These are phyloP conservation scores for Xylaria sp. DNA, from an alignment of 2,329 filamentous ascomycete genomes.

Conservation along the genomic window DNA sequence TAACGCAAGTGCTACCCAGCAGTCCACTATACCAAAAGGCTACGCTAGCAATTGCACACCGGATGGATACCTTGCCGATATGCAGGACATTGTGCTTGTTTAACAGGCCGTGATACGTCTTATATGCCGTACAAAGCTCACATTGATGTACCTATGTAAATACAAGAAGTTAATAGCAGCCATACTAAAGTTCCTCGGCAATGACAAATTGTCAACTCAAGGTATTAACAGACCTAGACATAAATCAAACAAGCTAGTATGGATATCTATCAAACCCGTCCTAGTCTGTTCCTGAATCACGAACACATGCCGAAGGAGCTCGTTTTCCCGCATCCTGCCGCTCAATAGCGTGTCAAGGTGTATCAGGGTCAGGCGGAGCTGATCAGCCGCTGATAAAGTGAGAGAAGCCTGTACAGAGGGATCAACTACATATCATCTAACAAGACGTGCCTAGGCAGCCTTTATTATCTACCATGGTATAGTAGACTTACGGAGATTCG, in stretches of 20 bases:
- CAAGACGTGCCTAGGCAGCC: not conserved
- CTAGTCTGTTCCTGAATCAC: slow-evolving; percentile 1
- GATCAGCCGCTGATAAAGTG: slow-evolving; percentile 16
- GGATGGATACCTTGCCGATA: no score
- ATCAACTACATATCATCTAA: not conserved
- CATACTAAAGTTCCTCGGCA: not conserved
- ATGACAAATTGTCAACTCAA: not conserved
- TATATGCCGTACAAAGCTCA: no score
- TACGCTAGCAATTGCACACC: no score
- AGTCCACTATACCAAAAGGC: no score
- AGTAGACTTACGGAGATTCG: not conserved
- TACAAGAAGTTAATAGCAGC: no score
- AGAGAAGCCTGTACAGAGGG: not conserved
- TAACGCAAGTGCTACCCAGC: slow-evolving; percentile 14
- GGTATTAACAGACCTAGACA: no score
- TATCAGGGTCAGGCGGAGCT: slow-evolving; percentile 7
- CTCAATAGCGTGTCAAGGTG: slow-evolving; percentile 13
- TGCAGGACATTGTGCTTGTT: no score
- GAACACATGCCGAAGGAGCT: slow-evolving; percentile 19
- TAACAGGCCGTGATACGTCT: no score
- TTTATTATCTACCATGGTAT: not conserved
- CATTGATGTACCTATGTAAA: no score
- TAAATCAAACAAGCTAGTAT: no score
- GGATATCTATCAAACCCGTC: not conserved
- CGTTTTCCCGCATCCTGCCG: slow-evolving; percentile 20